Evolutionary conservation across 1,284 basidiomycete genomes (phyloP), one percentile per base, ranked within the genome.

Genomic region (Tremellales sp.): DNA sequence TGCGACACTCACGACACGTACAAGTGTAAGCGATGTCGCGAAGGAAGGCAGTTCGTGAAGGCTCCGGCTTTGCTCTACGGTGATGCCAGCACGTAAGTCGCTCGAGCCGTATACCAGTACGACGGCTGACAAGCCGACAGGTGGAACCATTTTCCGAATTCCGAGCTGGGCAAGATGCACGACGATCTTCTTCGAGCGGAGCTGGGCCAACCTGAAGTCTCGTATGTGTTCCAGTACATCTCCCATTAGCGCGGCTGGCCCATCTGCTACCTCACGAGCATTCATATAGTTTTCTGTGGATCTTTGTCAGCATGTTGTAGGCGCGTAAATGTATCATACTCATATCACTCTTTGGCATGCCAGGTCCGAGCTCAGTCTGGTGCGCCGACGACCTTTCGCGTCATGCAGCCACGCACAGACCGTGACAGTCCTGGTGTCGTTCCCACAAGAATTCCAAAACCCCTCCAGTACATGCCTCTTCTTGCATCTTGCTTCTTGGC

Each of bases 1-100:
- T 92, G 88, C 65, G 92, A 98, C 70, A 97, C 94, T 27, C 96
- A 98, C 64, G 91, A 96, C 66, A 92, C 89, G 4, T 96, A 92
- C 82, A 98, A 97, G 75, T 97, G 93, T 77, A 93, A 91, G 74
- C 81, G 93, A 26, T 99, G 96, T 76, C 86, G 82, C 71, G 80
- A 89, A 55, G 93, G 90, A 21, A 86, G 82, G 65, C 94, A 98
- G 73, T 71, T 81, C 40, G 78, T 83, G 67, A 96, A 94, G 72
- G 80, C 89, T 2, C 82, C 84, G 0, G 92, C 89, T 0, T 73
- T 98, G 68, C 74, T 98, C 17, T 98, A 98, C 61, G 96, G 96
- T 29, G 94, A 99, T 72, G 89, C 89, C 6, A 94, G 89, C 85
- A 91, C 92, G 89, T 92, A 79, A 63, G 90, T 84, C 48, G 19